Evolutionary conservation across 2,329 filamentous ascomycete species (phyloP), one percentile per base, ranked within the genome.

Genomic region (Blastomyces emzantsi): DNA sequence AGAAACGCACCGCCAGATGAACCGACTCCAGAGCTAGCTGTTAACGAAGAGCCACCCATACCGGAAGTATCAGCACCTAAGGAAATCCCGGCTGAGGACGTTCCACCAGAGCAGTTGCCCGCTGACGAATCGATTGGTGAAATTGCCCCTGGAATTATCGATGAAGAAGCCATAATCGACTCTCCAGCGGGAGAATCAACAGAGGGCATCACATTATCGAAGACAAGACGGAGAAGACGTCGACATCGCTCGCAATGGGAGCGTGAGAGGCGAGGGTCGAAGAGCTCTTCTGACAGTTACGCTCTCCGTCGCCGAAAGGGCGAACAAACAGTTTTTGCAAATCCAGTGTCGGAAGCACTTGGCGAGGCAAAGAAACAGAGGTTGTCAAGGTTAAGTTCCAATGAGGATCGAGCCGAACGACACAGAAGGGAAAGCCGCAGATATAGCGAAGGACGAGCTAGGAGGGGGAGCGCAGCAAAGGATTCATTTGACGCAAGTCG

Each of bases 281-380:
- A 73, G 61, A 69, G 71, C 33, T 78, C 74, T 2, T 73, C 71
- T 5, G 75, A 77, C 60, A 71, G 69, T 7, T 71, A 70, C 9
- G 66, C 69, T 62, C 69, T 73, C 41, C 68, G 71, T 60, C 73
- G 73, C 22, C 69, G 70, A 62, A 77, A 74, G 63, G 71, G 70
- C 58, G 74, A 74, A 19, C 69, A 72, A 43, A 66, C 69, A n/a
- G 56, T 73, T 3, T 65, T 77, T 59, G 71, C 70, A 17, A 72
- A 72, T 54, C 72, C 72, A 33, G 76, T 73, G 72, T 67, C 70
- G 6, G 72, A 69, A 49, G 71, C 74, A 30, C 63, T 77, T 11
- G 73, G 75, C 28, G 74, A 76, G 63, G 72, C 74, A 17, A 73
- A 72, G 45, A 69, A 70, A 60, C 72, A 73, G 45, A 71, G 73